Conservation (phyloP, 768 basidiomycete species). For the Hypholoma fasciculare region DNA sequence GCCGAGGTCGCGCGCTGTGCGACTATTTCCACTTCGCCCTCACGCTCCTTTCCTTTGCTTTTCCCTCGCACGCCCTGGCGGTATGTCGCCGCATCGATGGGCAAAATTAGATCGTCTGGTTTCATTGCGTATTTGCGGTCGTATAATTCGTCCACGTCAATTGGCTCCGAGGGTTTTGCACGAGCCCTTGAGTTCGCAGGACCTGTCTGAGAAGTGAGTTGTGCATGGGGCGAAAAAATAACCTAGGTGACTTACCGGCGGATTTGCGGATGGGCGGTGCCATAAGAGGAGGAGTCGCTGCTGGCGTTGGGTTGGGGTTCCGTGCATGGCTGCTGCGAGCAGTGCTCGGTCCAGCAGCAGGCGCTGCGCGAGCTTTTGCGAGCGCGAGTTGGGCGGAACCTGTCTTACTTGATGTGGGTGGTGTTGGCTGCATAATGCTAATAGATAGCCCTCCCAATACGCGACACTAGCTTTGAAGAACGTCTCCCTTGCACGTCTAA, state of each 20-base stretch:
- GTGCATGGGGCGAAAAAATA: too few species aligned
- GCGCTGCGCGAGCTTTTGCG: neutral
- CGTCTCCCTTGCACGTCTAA: too few species aligned
- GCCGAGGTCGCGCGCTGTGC: too few species aligned
- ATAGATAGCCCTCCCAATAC: too few species aligned
- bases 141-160: slow-evolving; percentile 11
- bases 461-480: too few species aligned
- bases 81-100: slow-evolving; percentile 6
- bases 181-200: neutral
- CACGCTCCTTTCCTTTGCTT: slow-evolving; percentile 2
- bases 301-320: neutral
- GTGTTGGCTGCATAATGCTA: neutral
- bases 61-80: slow-evolving; percentile 8
- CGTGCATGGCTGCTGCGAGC: neutral
- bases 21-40: neutral
- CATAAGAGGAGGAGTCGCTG: neutral
- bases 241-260: too few species aligned
- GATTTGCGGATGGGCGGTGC: too few species aligned
- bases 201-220: too few species aligned
- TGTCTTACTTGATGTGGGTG: neutral
- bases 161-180: neutral
- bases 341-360: neutral
- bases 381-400: neutral
- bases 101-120: slow-evolving; percentile 6
- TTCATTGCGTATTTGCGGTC: slow-evolving; percentile 6